phyloP scores from a whole-genome alignment of 2,329 filamentous ascomycete species.

The Pseudocercospora fuligena region DNA sequence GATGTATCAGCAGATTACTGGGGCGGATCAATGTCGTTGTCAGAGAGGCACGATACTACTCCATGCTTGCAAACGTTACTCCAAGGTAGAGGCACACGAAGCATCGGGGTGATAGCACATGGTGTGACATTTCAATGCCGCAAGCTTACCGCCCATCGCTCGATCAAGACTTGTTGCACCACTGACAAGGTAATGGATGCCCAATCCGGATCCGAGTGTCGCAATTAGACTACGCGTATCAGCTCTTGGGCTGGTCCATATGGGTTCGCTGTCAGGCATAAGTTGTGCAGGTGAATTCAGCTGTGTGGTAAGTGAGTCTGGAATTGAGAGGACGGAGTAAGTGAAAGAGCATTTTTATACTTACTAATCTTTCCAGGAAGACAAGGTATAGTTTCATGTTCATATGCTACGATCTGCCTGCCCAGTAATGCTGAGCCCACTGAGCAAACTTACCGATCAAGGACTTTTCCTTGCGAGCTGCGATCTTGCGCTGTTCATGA shows the following conservation, averaged over 20 bases:
- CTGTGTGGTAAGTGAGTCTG: background rate
- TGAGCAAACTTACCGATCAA: constrained; percentile 10
- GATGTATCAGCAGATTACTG: background rate
- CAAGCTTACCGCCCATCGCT: background rate
- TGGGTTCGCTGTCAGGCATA: background rate
- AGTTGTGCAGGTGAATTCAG: background rate
- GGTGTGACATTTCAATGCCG: background rate
- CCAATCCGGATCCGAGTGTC: background rate
- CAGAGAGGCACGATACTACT: background rate
- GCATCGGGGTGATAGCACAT: background rate
- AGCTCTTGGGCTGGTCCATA: background rate
- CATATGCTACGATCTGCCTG: background rate
- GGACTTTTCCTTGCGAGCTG: constrained; percentile 1
- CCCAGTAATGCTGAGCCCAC: constrained; percentile 7
- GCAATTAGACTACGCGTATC: background rate
- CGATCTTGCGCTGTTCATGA: constrained; percentile 5
- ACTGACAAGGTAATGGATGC: background rate
- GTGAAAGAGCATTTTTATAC: background rate
- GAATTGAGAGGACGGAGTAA: background rate
- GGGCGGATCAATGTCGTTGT: background rate
- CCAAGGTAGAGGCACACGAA: background rate
- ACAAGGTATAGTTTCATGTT: background rate
- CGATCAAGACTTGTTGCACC: background rate
- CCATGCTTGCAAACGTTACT: background rate
- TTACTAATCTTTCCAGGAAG: background rate